These are phyloP conservation scores for Trametes polyzona DNA, from an alignment of 1,284 basidiomycete species.

Conservation along the genomic window DNA sequence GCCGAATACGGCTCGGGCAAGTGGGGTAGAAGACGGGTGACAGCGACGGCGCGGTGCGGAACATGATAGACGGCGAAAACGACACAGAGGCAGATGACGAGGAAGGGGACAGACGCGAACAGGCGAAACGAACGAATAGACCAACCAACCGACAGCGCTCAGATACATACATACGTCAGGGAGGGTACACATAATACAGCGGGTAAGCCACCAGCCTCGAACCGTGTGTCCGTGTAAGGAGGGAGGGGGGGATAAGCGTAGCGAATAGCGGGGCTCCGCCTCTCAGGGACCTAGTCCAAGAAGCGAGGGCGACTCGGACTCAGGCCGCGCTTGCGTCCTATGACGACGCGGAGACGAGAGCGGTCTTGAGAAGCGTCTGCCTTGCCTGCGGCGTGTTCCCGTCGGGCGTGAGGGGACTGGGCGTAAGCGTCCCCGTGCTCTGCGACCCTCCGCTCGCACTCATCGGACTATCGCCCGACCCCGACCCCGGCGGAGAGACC, in stretches of 20 bases:
- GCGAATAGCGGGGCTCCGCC: no score
- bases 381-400: slow-evolving; percentile 1
- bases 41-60: background rate
- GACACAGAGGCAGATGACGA: background rate
- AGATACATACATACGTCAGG: slow-evolving; percentile 19
- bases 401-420: slow-evolving; percentile 28
- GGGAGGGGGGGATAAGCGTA: background rate
- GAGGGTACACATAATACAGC: slow-evolving; percentile 21
- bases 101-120: background rate
- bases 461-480: slow-evolving; percentile 9
- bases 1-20: background rate
- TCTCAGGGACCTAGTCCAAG: no score
- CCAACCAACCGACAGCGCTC: background rate
- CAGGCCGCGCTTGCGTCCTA: no score
- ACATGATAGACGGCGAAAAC: background rate
- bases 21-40: background rate
- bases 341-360: slow-evolving; percentile 22
- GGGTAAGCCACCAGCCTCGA: background rate
- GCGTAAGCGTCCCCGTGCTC: slow-evolving; percentile 24
- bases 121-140: background rate
- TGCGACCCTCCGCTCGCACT: slow-evolving; percentile 24
- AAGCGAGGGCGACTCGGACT: no score
- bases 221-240: background rate
- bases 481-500: slow-evolving; percentile 6
- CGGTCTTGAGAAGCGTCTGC: slow-evolving; percentile 14